These are phyloP conservation scores for Elongisporangium undulatum DNA, from an alignment of 352 stramenopile genomes.

Conservation along the genomic window DNA sequence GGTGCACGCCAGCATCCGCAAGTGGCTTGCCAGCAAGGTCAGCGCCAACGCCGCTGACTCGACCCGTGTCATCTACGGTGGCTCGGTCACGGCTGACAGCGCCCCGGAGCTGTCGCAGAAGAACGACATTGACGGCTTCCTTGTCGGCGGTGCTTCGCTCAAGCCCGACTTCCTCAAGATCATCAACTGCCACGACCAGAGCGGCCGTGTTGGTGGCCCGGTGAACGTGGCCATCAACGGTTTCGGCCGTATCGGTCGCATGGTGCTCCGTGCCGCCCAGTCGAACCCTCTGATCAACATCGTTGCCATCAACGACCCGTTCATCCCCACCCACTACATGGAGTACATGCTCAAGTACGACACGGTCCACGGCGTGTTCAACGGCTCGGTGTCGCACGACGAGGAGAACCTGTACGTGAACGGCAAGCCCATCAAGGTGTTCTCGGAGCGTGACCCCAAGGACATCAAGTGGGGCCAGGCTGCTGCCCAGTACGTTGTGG, in stretches of 20 bases:
- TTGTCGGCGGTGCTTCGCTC: slow-evolving; percentile 97
- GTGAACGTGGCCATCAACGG: slow-evolving; percentile 98
- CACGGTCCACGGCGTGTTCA: slow-evolving; percentile 91
- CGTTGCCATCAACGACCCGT: slow-evolving; percentile 94
- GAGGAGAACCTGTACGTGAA: slow-evolving; percentile 89
- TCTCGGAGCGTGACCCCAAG: slow-evolving; percentile 91
- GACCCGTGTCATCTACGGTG: slow-evolving; percentile 97
- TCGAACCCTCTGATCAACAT: slow-evolving; percentile 87
- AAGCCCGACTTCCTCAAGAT: slow-evolving; percentile 97
- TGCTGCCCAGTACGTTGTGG: slow-evolving; percentile 94
- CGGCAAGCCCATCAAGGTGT: slow-evolving; percentile 92
- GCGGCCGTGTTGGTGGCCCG: slow-evolving; percentile 38
- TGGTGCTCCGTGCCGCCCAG: slow-evolving; percentile 93
- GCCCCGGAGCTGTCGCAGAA: slow-evolving; percentile 92
- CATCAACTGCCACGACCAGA: slow-evolving; percentile 90
- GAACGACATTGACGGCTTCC: slow-evolving; percentile 97
- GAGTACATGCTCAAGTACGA: slow-evolving; percentile 93
- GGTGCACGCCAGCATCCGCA: slow-evolving; percentile 94
- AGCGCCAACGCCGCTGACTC: slow-evolving; percentile 87
- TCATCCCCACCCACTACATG: slow-evolving; percentile 97
- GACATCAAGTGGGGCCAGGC: slow-evolving; percentile 92
- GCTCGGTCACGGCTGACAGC: slow-evolving; percentile 92
- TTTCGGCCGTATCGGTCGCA: slow-evolving; percentile 97
- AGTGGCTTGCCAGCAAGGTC: slow-evolving; percentile 92
- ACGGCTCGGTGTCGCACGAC: slow-evolving; percentile 82